phyloP scores from a whole-genome alignment of 495 filamentous ascomycete genomes.

The Hypomontagnella monticulosa region DNA sequence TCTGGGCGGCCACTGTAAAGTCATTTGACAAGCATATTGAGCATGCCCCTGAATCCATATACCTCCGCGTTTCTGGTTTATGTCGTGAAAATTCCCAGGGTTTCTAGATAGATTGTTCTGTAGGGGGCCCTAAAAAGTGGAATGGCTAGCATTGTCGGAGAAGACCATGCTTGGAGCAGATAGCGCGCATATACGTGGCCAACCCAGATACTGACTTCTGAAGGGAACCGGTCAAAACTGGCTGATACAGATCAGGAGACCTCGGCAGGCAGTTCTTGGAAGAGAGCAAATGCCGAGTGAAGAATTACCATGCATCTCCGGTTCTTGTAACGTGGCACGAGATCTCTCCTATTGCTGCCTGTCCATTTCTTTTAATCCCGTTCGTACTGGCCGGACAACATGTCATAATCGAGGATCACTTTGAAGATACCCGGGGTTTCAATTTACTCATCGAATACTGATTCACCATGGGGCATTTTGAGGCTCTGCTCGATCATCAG shows the following conservation, averaged over 20 bases:
- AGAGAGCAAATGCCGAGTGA: conserved; percentile 24
- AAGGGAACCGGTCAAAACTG: background rate
- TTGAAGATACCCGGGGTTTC: conserved; percentile 14
- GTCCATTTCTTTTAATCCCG: conserved; percentile 25
- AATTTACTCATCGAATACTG: background rate
- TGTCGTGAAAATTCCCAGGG: conserved; percentile 19
- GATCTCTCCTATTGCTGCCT: conserved; percentile 27
- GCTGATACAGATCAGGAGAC: conserved; percentile 1
- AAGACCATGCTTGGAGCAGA: conserved; percentile 19
- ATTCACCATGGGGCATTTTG: conserved; percentile 5
- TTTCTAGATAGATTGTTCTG: conserved; percentile 6
- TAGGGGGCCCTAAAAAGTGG: background rate
- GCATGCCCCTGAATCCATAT: conserved; percentile 17
- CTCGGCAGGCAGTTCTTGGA: conserved; percentile 1
- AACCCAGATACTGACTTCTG: background rate
- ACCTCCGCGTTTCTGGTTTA: conserved; percentile 17
- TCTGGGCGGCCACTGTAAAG: conserved; percentile 35
- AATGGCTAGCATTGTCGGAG: conserved; percentile 10
- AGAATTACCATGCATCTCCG: conserved; percentile 20
- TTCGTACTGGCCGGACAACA: conserved; percentile 19
- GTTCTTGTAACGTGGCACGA: conserved; percentile 35
- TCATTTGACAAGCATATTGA: conserved; percentile 34
- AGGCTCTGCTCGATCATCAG: conserved; percentile 27
- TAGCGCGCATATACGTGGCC: conserved; percentile 14
- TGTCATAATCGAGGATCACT: conserved; percentile 3